A percentile compares a stretch with the other conserved stretches of the same genome.
phyloP scores from a whole-genome alignment of 257 asterid species.

The Fraxinus americana region DNA sequence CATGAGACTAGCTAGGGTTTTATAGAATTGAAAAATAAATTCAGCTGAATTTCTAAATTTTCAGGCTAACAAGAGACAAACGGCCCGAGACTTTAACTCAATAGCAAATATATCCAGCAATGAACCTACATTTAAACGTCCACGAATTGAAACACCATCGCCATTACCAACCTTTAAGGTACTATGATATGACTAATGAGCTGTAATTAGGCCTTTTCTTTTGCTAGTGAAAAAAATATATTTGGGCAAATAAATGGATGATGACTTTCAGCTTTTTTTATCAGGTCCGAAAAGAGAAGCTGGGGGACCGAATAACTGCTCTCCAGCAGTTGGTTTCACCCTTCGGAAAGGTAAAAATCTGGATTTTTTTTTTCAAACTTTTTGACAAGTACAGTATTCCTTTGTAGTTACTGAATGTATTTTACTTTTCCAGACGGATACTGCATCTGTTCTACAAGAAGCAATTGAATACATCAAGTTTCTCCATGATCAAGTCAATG shows the following conservation, averaged over 20 bases:
- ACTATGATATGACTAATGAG: conserved; percentile 2
- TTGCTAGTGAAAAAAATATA: too few relatives aligned
- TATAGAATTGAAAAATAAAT: not conserved
- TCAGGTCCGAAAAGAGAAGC: conserved; percentile 15
- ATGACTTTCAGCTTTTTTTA: conserved; percentile 2
- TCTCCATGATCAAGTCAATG: conserved; percentile 31
- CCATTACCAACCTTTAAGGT: conserved; percentile 53
- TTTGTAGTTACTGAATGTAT: not conserved
- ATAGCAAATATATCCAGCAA: conserved; percentile 23
- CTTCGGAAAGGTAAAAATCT: not conserved
- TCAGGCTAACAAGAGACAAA: conserved; percentile 25
- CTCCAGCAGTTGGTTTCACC: conserved; percentile 16
- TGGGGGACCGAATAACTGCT: conserved; percentile 15
- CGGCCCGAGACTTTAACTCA: conserved; percentile 8
- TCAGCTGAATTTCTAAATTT: not conserved
- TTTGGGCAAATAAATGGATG: not conserved
- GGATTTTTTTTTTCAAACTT: not conserved
- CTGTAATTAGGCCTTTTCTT: not conserved
- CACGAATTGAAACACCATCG: conserved; percentile 42
- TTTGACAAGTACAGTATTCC: not conserved
- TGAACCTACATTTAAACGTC: conserved; percentile 37
- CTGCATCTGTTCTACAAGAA: conserved; percentile 35
- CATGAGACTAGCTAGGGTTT: conserved; percentile 17
- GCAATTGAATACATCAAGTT: conserved; percentile 30
- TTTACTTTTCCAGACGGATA: conserved; percentile 12